phyloP scores from a whole-genome alignment of 208 protist species.

The Wallacemonas sp. region DNA sequence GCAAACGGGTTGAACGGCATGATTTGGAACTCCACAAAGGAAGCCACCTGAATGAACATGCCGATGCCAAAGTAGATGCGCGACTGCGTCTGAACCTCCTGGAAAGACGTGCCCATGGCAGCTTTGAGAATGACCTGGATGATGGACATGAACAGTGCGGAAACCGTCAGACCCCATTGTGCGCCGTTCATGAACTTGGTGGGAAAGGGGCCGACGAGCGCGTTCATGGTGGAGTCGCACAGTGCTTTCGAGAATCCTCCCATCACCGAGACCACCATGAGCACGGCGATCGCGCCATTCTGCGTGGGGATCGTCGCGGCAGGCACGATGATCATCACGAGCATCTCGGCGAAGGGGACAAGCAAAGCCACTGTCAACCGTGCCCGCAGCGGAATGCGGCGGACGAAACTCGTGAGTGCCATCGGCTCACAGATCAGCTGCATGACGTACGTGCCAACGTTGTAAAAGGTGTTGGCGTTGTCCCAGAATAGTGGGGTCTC shows the following conservation, averaged over 20 bases:
- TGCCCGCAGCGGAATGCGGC: constrained; percentile 41
- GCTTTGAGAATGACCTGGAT: constrained; percentile 78
- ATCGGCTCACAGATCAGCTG: constrained; percentile 60
- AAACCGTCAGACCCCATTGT: constrained; percentile 67
- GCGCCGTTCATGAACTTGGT: constrained; percentile 72
- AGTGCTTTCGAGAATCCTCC: constrained; percentile 71
- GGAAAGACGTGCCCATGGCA: constrained; percentile 47
- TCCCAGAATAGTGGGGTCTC: constrained; percentile 57
- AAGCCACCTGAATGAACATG: constrained; percentile 46
- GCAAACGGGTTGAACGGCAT: constrained; percentile 61
- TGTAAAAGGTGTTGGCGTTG: constrained; percentile 80
- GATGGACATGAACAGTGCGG: constrained; percentile 55
- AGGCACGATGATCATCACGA: constrained; percentile 58
- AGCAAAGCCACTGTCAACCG: constrained; percentile 53
- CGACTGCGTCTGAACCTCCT: constrained; percentile 48
- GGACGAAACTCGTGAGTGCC: constrained; percentile 40
- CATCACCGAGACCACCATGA: constrained; percentile 59
- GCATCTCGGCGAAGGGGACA: constrained; percentile 50
- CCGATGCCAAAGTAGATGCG: constrained; percentile 79
- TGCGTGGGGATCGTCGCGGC: constrained; percentile 30
- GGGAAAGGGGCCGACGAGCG: constrained; percentile 76
- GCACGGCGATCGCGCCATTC: constrained; percentile 56
- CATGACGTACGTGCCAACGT: constrained; percentile 52
- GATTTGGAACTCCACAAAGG: constrained; percentile 39
- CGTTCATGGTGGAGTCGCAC: constrained; percentile 75